These are phyloP conservation scores for Periconia macrospinosa DNA, from an alignment of 2,329 filamentous ascomycete genomes.

Conservation along the genomic window DNA sequence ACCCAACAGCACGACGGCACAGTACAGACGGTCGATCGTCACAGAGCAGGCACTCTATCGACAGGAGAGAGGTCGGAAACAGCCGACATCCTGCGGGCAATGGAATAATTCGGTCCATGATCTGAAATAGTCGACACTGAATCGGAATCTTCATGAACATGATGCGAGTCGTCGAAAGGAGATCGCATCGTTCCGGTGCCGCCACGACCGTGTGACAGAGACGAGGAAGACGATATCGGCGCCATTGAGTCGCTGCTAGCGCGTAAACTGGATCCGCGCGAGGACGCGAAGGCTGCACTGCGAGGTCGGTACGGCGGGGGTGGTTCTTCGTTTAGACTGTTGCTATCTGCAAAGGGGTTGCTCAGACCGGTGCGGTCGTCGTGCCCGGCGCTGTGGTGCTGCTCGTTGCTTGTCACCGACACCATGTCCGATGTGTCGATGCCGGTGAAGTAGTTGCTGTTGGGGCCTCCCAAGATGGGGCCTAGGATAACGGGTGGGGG, in stretches of 20 bases:
- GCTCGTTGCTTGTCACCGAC: conserved; percentile 18
- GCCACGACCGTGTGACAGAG: background rate
- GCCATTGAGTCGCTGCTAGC: conserved; percentile 11
- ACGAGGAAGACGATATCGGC: conserved; percentile 3
- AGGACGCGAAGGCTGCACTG: conserved; percentile 30
- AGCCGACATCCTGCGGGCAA: conserved; percentile 17
- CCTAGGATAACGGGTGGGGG: conserved; percentile 38
- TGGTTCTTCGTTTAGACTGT: conserved; percentile 32
- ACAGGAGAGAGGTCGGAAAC: conserved; percentile 32
- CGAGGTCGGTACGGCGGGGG: conserved; percentile 42
- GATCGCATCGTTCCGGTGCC: conserved; percentile 16
- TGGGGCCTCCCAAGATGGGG: conserved; percentile 32
- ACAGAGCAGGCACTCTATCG: too few relatives aligned
- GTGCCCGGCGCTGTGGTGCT: conserved; percentile 1
- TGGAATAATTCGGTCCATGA: conserved; percentile 15
- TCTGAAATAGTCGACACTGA: conserved; percentile 30
- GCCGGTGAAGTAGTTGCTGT: conserved; percentile 40
- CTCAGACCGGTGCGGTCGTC: conserved; percentile 21
- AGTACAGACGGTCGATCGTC: too few relatives aligned
- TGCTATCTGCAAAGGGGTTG: conserved; percentile 35
- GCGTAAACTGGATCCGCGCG: conserved; percentile 38
- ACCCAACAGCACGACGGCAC: too few relatives aligned
- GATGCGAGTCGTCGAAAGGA: conserved; percentile 37
- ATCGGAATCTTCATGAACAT: conserved; percentile 25
- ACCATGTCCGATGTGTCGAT: conserved; percentile 43